Evolutionary conservation across 306 rosid species (phyloP).

Genomic region (Ormosia semicastrata): DNA sequence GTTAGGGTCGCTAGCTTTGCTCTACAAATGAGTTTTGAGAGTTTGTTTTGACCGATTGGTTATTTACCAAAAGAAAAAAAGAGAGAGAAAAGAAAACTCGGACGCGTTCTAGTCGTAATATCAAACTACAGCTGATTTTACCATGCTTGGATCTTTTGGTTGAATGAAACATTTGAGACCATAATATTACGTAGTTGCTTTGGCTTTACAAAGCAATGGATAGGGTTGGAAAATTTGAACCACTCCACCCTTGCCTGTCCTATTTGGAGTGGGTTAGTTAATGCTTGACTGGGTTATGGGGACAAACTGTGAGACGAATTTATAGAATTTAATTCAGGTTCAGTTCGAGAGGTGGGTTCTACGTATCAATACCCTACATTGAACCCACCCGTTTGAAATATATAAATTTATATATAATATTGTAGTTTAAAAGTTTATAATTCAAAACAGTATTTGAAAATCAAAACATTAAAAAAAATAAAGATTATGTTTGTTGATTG

Average conservation of each 20-base stretch:
- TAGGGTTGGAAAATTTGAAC: constrained; percentile 32
- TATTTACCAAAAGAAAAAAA: no score
- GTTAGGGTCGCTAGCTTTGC: no score
- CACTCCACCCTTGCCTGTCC: constrained; percentile 24
- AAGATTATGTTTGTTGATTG: background rate
- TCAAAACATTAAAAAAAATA: background rate
- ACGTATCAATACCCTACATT: background rate
- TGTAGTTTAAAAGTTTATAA: no score
- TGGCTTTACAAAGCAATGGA: constrained; percentile 38
- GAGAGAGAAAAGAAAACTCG: background rate
- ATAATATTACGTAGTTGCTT: constrained; percentile 18
- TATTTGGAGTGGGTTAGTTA: constrained; percentile 26
- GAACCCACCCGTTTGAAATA: background rate
- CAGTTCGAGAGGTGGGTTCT: constrained; percentile 25
- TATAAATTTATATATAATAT: background rate
- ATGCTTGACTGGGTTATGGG: constrained; percentile 36
- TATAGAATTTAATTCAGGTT: constrained; percentile 25
- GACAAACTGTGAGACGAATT: constrained; percentile 27
- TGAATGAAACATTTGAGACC: constrained; percentile 30
- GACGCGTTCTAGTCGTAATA: background rate
- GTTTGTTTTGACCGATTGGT: no score
- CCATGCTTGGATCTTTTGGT: constrained; percentile 5
- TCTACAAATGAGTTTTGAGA: no score
- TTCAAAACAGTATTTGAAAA: no score
- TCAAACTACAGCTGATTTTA: constrained; percentile 12